Conservation (phyloP, 176 grass and related monocot genomes). For the Oryza nivara region DNA sequence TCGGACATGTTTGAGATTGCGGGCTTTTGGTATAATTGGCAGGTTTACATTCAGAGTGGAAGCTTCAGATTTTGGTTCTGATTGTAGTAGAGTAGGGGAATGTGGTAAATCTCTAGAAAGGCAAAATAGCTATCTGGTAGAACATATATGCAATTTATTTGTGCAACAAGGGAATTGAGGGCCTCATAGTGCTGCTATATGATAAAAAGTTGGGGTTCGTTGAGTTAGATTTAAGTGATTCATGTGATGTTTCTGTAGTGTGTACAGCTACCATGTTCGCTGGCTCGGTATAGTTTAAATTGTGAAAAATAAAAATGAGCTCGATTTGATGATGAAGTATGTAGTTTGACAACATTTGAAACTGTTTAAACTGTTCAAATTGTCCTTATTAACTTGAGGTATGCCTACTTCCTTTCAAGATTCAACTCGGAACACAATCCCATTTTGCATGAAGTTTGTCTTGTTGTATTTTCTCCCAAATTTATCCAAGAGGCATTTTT, state of each 20-base stretch:
- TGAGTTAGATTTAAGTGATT: neutral
- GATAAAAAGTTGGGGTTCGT: too few species aligned
- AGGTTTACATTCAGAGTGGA: neutral
- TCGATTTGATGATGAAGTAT: neutral
- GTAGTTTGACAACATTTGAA: neutral
- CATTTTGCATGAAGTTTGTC: constrained; percentile 20
- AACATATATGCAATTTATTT: constrained; percentile 10
- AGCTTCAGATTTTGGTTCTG: neutral
- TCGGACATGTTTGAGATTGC: neutral
- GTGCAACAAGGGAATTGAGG: neutral
- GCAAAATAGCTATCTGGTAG: neutral
- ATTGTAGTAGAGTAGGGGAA: neutral
- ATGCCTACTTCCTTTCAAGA: neutral
- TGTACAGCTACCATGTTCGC: neutral
- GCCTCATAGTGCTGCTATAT: too few species aligned
- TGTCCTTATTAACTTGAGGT: neutral
- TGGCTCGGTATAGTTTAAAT: neutral
- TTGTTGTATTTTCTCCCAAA: neutral
- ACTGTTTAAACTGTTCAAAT: neutral
- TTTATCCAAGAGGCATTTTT: constrained; percentile 9
- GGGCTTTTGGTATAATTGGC: neutral
- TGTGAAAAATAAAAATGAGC: neutral
- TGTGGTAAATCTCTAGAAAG: neutral
- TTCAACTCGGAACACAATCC: neutral
- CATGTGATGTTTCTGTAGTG: neutral